Conservation (phyloP, 306 rosid species). For the Vigna nakashimae region DNA sequence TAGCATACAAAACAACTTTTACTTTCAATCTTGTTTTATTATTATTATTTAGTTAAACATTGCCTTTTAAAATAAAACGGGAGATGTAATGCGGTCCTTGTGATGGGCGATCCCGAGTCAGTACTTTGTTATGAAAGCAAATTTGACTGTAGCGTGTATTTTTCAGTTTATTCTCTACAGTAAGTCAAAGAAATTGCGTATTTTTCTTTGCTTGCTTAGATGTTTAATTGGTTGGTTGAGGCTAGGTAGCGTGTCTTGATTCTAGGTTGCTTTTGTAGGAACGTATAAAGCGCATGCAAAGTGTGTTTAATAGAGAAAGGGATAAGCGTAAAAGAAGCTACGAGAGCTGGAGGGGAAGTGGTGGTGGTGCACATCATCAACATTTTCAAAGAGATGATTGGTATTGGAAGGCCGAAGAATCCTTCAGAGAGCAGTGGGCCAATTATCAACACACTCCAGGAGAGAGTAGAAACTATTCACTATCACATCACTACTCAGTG, state of each 20-base stretch:
- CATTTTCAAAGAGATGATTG: conserved; percentile 90
- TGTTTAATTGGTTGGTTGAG: conserved; percentile 20
- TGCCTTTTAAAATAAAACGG: background rate
- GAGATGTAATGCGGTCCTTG: conserved; percentile 28
- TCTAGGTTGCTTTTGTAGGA: conserved; percentile 59
- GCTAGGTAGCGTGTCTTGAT: conserved; percentile 15
- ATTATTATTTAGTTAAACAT: background rate
- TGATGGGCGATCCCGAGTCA: conserved; percentile 7
- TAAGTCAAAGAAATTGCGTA: conserved; percentile 7
- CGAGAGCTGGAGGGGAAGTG: conserved; percentile 85
- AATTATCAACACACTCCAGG: conserved; percentile 68
- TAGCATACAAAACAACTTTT: background rate
- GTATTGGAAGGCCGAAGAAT: conserved; percentile 85
- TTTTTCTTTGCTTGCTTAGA: conserved; percentile 12
- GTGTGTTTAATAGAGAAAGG: conserved; percentile 94
- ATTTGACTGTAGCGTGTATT: background rate
- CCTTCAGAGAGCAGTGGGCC: conserved; percentile 65
- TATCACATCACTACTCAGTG: conserved; percentile 90
- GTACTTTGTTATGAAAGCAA: conserved; percentile 20
- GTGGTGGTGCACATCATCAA: conserved; percentile 62
- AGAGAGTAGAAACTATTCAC: conserved; percentile 56
- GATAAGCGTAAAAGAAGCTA: conserved; percentile 64
- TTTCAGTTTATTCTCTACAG: conserved; percentile 18
- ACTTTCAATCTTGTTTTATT: background rate
- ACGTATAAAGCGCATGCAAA: conserved; percentile 94